Evolutionary conservation across 1,139 yeast genomes (phyloP).

Genomic region (Debaryomycetaceae sp.): DNA sequence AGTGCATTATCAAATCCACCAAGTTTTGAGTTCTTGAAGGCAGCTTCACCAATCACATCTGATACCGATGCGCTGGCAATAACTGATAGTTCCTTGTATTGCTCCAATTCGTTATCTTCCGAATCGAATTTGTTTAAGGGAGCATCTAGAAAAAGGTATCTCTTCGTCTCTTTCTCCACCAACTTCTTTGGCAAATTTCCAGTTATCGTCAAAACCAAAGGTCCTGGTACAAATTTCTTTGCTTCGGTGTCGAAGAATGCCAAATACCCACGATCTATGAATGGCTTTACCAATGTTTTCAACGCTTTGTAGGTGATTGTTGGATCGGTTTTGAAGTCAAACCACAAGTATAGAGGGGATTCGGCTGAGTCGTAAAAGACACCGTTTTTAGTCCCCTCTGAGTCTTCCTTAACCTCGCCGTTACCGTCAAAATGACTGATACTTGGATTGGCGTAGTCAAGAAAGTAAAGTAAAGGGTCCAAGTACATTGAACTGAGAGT

Average conservation of each 20-base stretch:
- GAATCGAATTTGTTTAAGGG: slow-evolving; percentile 26
- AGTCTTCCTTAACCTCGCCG: slow-evolving; percentile 12
- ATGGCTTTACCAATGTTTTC: slow-evolving; percentile 26
- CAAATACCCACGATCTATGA: slow-evolving; percentile 31
- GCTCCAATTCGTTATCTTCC: slow-evolving; percentile 12
- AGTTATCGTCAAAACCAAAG: slow-evolving; percentile 37
- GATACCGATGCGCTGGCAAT: slow-evolving; percentile 37
- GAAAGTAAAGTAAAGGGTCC: slow-evolving; percentile 46
- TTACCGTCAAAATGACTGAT: slow-evolving; percentile 11
- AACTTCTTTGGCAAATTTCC: slow-evolving; percentile 37
- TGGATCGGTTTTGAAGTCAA: slow-evolving; percentile 41
- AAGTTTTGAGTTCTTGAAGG: slow-evolving; percentile 7
- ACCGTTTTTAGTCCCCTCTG: slow-evolving; percentile 20
- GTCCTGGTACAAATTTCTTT: slow-evolving; percentile 27
- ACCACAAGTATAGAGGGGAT: slow-evolving; percentile 37
- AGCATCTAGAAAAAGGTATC: slow-evolving; percentile 39
- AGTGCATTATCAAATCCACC: slow-evolving; percentile 19
- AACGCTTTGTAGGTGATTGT: slow-evolving; percentile 28
- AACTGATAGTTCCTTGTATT: slow-evolving; percentile 24
- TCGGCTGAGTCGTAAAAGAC: slow-evolving; percentile 40
- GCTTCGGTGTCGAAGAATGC: slow-evolving; percentile 28
- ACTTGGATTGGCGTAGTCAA: slow-evolving; percentile 43
- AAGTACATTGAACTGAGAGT: slow-evolving; percentile 54
- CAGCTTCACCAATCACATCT: slow-evolving; percentile 25
- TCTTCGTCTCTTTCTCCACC: slow-evolving; percentile 20